A percentile compares a stretch with the other conserved stretches of the same genome.
Evolutionary conservation across 2,329 filamentous ascomycete species (phyloP).

Genomic region (Sphaerulina populicola): DNA sequence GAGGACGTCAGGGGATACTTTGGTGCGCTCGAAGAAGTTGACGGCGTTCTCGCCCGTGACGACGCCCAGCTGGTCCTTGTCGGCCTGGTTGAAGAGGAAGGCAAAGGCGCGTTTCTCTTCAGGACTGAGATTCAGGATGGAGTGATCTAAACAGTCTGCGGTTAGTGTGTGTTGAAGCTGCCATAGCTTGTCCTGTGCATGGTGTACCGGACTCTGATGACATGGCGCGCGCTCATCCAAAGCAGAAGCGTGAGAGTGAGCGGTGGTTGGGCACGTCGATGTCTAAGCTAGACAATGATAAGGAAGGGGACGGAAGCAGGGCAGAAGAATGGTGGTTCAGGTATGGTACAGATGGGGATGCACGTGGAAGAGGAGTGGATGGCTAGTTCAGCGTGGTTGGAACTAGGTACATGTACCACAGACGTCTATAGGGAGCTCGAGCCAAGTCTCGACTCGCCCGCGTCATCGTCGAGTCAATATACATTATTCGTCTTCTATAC

Average conservation of each 20-base stretch:
- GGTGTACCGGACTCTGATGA: constrained; percentile 20
- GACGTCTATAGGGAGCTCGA: too few relatives aligned
- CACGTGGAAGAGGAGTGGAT: too few relatives aligned
- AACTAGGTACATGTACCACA: too few relatives aligned
- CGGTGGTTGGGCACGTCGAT: background rate
- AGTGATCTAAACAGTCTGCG: constrained; percentile 23
- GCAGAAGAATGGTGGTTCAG: background rate
- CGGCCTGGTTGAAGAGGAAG: constrained; percentile 86
- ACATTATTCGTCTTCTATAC: too few relatives aligned
- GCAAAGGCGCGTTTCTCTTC: constrained; percentile 93
- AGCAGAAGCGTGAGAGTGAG: background rate
- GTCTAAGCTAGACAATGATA: background rate
- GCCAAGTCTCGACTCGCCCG: too few relatives aligned
- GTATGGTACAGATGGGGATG: too few relatives aligned
- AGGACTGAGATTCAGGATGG: constrained; percentile 59
- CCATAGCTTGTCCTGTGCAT: background rate
- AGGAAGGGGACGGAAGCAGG: too few relatives aligned
- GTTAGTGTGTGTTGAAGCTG: constrained; percentile 2
- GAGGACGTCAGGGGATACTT: constrained; percentile 72
- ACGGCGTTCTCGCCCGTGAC: constrained; percentile 94
- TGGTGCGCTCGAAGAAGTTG: constrained; percentile 95
- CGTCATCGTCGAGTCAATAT: too few relatives aligned
- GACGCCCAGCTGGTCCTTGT: constrained; percentile 83
- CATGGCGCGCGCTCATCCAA: constrained; percentile 16
- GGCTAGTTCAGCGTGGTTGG: too few relatives aligned